These are phyloP conservation scores for Leishmania aethiopica DNA, from an alignment of 208 protist genomes.

Conservation along the genomic window DNA sequence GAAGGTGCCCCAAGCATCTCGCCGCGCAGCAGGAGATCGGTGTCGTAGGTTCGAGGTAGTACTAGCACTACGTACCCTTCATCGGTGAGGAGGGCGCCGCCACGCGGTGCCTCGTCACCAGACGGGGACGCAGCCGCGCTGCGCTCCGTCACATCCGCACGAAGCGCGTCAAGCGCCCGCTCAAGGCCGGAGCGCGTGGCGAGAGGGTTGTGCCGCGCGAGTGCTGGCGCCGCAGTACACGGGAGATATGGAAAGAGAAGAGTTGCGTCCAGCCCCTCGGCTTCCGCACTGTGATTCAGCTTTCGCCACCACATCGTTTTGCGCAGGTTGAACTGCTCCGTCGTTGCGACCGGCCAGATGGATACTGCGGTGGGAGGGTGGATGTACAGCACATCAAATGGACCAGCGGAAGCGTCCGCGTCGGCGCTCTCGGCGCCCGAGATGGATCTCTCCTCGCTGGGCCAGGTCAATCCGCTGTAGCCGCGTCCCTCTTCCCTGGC, in stretches of 20 bases:
- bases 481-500: constrained; percentile 28
- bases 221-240: background rate
- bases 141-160: constrained; percentile 24
- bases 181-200: constrained; percentile 24
- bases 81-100: constrained; percentile 22
- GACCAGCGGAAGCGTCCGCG: background rate
- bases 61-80: constrained; percentile 54
- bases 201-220: constrained; percentile 8
- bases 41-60: constrained; percentile 58
- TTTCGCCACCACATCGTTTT: constrained; percentile 27
- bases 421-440: background rate
- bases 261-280: constrained; percentile 12
- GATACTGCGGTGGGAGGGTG: constrained; percentile 15
- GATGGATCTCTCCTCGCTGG: background rate
- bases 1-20: background rate
- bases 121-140: background rate
- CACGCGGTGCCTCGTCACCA: background rate
- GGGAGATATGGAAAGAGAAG: constrained; percentile 27
- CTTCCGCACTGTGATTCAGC: constrained; percentile 4
- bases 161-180: constrained; percentile 14
- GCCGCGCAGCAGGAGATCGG: background rate
- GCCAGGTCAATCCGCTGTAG: constrained; percentile 19
- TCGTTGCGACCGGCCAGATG: constrained; percentile 15
- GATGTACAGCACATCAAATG: constrained; percentile 32
- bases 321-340: constrained; percentile 3